Evolutionary conservation across 176 grass and related monocot species (phyloP).

Genomic region (Hordeum marinum): DNA sequence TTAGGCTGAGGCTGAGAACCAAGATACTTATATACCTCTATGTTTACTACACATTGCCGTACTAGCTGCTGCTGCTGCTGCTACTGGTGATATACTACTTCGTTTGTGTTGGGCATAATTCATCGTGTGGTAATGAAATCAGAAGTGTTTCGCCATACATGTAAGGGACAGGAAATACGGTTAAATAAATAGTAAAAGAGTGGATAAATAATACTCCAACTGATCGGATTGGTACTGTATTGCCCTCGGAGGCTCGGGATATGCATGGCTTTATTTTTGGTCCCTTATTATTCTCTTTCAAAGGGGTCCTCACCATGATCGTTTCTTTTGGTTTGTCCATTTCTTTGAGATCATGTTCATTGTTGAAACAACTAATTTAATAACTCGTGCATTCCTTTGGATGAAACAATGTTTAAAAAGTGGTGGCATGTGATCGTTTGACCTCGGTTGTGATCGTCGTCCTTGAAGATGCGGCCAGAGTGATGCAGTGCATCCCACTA

Average conservation of each 20-base stretch:
- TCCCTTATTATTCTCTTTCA: not conserved
- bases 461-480: too few species aligned
- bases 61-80: not conserved
- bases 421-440: too few species aligned
- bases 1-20: not conserved
- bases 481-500: too few species aligned
- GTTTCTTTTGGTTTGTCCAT: constrained; percentile 32
- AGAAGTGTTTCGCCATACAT: constrained; percentile 18
- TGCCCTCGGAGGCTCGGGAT: not conserved
- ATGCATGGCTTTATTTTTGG: constrained; percentile 18
- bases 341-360: constrained; percentile 14
- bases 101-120: not conserved
- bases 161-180: constrained; percentile 21
- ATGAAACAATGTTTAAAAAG: too few species aligned
- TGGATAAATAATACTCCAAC: constrained; percentile 1
- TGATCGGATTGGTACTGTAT: not conserved
- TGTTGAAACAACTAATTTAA: too few species aligned
- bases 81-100: not conserved
- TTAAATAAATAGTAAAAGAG: constrained; percentile 28
- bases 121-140: not conserved
- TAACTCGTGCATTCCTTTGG: too few species aligned
- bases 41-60: not conserved
- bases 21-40: not conserved
- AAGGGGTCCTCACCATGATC: constrained; percentile 8
- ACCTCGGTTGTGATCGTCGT: too few species aligned